Evolutionary conservation across 1,139 yeast species (phyloP).

Genomic region (Candida glucosophila): DNA sequence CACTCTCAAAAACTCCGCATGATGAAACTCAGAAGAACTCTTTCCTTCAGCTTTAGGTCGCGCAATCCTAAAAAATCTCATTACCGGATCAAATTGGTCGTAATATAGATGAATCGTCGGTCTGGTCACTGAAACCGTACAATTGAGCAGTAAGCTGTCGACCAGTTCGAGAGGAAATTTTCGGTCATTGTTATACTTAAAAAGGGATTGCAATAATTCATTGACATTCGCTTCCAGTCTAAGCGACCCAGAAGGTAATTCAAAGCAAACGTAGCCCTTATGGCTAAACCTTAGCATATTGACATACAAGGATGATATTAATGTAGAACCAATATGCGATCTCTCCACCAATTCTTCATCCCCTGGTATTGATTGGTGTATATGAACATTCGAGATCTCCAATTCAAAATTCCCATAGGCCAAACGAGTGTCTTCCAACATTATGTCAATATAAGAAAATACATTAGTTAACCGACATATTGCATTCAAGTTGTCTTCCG

Average conservation of each 20-base stretch:
- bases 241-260: constrained; percentile 2
- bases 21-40: constrained; percentile 1
- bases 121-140: constrained; percentile 14
- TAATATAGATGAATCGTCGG: constrained; percentile 31
- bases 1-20: constrained; percentile 1
- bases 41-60: constrained; percentile 4
- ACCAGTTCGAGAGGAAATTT: neutral
- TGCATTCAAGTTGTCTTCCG: constrained; percentile 4
- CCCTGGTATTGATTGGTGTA: no score
- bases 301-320: no score
- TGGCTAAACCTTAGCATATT: neutral
- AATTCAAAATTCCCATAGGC: no score
- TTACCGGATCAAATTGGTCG: constrained; percentile 23
- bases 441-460: no score
- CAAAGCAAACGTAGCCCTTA: neutral
- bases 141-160: constrained; percentile 10
- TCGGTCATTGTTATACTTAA: neutral
- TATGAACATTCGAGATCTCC: no score
- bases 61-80: no score
- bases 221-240: constrained; percentile 1
- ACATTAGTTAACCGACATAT: constrained; percentile 11
- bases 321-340: no score
- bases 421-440: no score
- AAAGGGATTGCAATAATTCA: constrained; percentile 1
- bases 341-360: no score